Base-by-base conservation (phyloP, 176 grass and related monocot genomes). In the Rhipidocladum racemiflorum region DNA sequence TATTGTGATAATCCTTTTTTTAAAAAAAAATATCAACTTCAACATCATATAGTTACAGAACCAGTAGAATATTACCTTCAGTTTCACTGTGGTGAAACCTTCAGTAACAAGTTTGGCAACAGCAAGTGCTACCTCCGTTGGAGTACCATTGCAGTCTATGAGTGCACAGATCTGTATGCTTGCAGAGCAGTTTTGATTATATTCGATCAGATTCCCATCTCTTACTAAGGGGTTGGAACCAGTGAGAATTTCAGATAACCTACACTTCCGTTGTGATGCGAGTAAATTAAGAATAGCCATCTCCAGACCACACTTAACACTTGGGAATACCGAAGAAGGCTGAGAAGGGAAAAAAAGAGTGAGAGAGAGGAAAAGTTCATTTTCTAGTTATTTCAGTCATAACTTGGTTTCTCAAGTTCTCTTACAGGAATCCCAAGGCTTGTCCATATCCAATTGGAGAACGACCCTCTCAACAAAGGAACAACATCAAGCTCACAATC, bases 201-300 rank as follows among this genome's bases (percentile, higher is more conserved):
- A 74, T 87, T 70, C 79, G 32, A 70, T 64, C 46, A 57, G 18
- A 72, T 70, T 81, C 61, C 61, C 44, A 49, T 91, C 69, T 85
- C 20, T 72, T 84, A 29, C 18, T 35, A 76, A 61, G 51, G 60
- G 50, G 42, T 74, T 63, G 60, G 56, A 89, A 59, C 90, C 90
- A 86, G 81, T 61, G 21, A 91, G 72, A 81, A 92, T 67, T 79
- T 92, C 84, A 43, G 75, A 89, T 65, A 89, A 86, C 73, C 45
- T 76, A 81, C 68, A 85, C 78, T 78, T 88, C 20, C 49, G 23
- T 61, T 80, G 86, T 70, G 90, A 83, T 9, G 86, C 88, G 38
- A 97, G 43, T 56, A 93, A 85, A 97, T 97, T 97, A 87, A 97
- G 83, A 85, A 97, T 89, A 7, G 95, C 92, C 95, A 97, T 97